Percentiles rank a stretch among this genome's conserved stretches.
These are phyloP conservation scores for Kokia cookei DNA, from an alignment of 441 rosid genomes.

Conservation along the genomic window DNA sequence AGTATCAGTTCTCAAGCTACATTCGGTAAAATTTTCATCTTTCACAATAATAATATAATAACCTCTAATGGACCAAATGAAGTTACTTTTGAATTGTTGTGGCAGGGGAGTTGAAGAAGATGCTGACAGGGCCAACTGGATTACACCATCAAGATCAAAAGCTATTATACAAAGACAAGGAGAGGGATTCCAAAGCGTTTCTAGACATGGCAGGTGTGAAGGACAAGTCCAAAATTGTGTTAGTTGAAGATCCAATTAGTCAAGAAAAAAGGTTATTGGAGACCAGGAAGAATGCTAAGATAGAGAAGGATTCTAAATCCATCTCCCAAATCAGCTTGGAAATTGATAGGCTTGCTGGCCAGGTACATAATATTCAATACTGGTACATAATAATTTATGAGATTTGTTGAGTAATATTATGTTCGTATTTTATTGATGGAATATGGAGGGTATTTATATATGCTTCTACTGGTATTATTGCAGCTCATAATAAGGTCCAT, in stretches of 20 bases:
- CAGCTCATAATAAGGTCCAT: no score
- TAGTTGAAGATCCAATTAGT: conserved; percentile 78
- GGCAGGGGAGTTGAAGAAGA: conserved; percentile 91
- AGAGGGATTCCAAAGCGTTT: conserved; percentile 81
- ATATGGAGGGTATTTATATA: no score
- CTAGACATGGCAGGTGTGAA: conserved; percentile 88
- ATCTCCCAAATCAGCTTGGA: conserved; percentile 85
- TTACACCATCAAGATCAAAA: conserved; percentile 89
- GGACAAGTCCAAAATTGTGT: conserved; percentile 83
- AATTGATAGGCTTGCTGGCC: conserved; percentile 82
- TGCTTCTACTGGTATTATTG: no score
- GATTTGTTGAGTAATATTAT: no score
- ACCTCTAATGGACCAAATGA: background rate
- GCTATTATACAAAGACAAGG: conserved; percentile 79
- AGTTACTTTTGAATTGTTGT: background rate
- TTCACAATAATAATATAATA: background rate
- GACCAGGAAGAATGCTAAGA: conserved; percentile 74
- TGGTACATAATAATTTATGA: no score
- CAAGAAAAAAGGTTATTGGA: conserved; percentile 82
- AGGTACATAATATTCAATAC: conserved; percentile 28
- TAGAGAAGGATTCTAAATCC: conserved; percentile 82
- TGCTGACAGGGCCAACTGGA: conserved; percentile 82
- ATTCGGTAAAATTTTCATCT: conserved; percentile 47
- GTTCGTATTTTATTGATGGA: no score
- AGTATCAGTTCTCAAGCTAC: conserved; percentile 78